phyloP scores from a whole-genome alignment of 495 filamentous ascomycete genomes.

The Terfezia claveryi region DNA sequence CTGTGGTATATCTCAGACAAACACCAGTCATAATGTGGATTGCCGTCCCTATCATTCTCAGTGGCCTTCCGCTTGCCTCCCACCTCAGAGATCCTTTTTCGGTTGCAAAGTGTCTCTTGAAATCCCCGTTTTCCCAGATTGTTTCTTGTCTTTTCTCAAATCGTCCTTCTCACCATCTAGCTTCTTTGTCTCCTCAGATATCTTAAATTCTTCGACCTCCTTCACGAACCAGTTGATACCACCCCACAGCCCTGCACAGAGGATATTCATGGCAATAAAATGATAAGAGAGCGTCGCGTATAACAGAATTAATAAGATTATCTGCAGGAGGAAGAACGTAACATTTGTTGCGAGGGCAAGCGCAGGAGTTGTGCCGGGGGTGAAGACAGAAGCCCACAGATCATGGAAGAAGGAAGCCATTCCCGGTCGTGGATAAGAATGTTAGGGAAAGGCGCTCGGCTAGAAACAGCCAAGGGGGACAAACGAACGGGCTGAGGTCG shows the following conservation, averaged over 20 bases:
- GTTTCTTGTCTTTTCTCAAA: too few relatives aligned
- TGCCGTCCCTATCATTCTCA: too few relatives aligned
- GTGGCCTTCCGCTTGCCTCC: too few relatives aligned
- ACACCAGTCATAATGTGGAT: too few relatives aligned
- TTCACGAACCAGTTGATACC: slow-evolving; percentile 89
- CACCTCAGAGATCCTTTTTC: too few relatives aligned
- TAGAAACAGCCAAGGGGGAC: too few relatives aligned
- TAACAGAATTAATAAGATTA: slow-evolving; percentile 53
- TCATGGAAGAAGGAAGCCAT: slow-evolving; percentile 69
- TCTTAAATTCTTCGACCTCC: slow-evolving; percentile 48
- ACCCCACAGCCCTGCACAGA: slow-evolving; percentile 69
- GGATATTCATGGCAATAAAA: slow-evolving; percentile 55
- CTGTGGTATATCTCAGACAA: too few relatives aligned
- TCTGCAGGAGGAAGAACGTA: slow-evolving; percentile 65
- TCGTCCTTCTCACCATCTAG: background rate
- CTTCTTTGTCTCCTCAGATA: slow-evolving; percentile 39
- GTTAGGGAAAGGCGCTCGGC: too few relatives aligned
- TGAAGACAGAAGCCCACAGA: slow-evolving; percentile 82
- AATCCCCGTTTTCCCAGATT: too few relatives aligned
- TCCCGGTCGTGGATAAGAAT: background rate
- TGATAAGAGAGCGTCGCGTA: slow-evolving; percentile 69
- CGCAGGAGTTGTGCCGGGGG: slow-evolving; percentile 65
- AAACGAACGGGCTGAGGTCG: too few relatives aligned
- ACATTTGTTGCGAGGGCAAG: slow-evolving; percentile 78
- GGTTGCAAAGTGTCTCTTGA: too few relatives aligned